A percentile compares a stretch with the other conserved stretches of the same genome.
Evolutionary conservation across 306 rosid genomes (phyloP).

Genomic region (Morella rubra): DNA sequence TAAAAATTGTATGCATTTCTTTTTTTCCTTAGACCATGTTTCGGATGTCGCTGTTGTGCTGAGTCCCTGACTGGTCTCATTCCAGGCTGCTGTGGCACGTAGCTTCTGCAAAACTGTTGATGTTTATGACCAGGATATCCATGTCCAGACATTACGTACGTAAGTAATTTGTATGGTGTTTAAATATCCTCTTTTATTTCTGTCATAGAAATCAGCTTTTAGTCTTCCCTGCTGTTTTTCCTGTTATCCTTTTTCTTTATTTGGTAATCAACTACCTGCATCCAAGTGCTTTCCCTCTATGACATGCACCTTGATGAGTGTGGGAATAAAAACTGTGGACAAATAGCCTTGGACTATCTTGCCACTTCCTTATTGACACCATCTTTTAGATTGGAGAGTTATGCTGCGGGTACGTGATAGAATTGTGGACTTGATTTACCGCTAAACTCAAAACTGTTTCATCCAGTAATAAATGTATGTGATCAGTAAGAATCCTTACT

Average conservation of each 20-base stretch:
- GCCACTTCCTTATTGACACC: background rate
- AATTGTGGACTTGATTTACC: background rate
- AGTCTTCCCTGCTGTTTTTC: background rate
- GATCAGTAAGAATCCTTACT: no score
- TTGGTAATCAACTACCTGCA: background rate
- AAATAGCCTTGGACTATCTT: background rate
- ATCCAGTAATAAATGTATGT: no score
- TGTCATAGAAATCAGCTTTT: background rate
- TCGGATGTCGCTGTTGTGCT: constrained; percentile 21
- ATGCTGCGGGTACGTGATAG: background rate
- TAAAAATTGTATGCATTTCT: background rate
- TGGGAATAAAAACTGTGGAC: background rate
- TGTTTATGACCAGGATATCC: constrained; percentile 88
- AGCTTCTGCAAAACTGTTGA: constrained; percentile 74
- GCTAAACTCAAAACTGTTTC: background rate
- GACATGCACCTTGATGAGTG: constrained; percentile 13
- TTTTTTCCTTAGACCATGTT: constrained; percentile 9
- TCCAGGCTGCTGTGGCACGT: constrained; percentile 82
- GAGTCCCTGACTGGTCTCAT: constrained; percentile 28
- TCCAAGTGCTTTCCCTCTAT: constrained; percentile 9
- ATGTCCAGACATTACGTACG: constrained; percentile 68
- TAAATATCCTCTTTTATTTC: background rate
- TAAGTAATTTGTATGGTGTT: constrained; percentile 41
- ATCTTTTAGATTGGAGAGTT: constrained; percentile 1
- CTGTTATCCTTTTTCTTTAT: constrained; percentile 17